Base-by-base conservation (phyloP, 352 stramenopile genomes). In the Lagenidium sp. region DNA sequence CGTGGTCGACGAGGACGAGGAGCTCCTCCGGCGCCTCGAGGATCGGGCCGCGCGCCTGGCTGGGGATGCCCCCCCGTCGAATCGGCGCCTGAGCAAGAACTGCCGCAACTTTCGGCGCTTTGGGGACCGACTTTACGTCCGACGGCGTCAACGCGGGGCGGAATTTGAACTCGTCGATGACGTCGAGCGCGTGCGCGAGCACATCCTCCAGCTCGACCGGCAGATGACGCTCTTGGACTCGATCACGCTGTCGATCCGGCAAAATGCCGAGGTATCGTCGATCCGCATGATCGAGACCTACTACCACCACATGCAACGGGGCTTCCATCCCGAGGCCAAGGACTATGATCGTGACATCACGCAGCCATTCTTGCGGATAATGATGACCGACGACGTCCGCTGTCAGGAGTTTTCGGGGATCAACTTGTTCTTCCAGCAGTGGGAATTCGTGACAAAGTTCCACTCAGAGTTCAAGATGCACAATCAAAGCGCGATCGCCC, bases 391-490 rank as follows among this genome's bases (percentile, higher is more conserved):
- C 15, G 52, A 73, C 39, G 39, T 79, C 34, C 44, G 52, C 32
- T 62, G 55, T 15, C 41, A 53, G 3, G 66, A 79, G 22, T 73
- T 62, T 49, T 44, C 42, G 4, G 66, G 63, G 0, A 38, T 53
- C 16, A 23, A 45, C 4, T 48, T 62, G 6, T 68, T 79, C n/a
- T 41, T 70, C 36, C 42, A 65, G 44, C 66, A 79, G 47, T 79
- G 61, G 60, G 52, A 69, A 20, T 53, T 63, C 20, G 19, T 67
- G 15, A 70, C 66, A 12, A 44, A 51, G 19, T 58, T 44, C 36
- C 66, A 79, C 39, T 32, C 36, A 10, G 39, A 56, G 26, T 29
- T 79, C 15, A 48, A 50, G 4, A 59, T 60, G 26, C 25, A 36
- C 5, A 40, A 57, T 12, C 30, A 44, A 8, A 42, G 58, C 25